Evolutionary conservation across 202 grass and related monocot genomes (phyloP).

Genomic region (Schoenoplectus tabernaemontani): DNA sequence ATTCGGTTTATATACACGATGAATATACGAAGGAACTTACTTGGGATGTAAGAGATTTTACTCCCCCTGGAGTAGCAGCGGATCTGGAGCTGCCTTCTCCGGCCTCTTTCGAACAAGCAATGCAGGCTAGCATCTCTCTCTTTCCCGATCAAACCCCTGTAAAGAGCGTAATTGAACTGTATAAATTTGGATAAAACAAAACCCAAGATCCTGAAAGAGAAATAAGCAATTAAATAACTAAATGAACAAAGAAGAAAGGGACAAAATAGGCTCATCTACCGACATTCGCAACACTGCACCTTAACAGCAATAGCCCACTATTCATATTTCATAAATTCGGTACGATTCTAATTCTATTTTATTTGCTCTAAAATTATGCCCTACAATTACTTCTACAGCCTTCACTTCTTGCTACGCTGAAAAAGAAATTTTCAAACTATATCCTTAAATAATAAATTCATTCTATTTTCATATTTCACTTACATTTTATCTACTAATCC

Average conservation of each 20-base stretch:
- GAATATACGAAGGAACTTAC: no score
- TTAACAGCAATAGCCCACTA: conserved; percentile 13
- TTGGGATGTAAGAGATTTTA: conserved; percentile 76
- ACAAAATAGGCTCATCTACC: conserved; percentile 19
- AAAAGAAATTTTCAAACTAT: no score
- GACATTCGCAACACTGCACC: conserved; percentile 21
- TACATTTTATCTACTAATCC: neutral
- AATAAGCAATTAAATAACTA: conserved; percentile 11
- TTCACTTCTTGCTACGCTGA: neutral
- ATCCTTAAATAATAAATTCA: no score
- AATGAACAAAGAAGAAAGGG: conserved; percentile 14
- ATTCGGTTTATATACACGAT: no score
- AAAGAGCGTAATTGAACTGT: neutral
- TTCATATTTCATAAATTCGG: neutral
- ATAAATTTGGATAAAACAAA: conserved; percentile 12
- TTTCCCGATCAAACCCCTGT: conserved; percentile 18
- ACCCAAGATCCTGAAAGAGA: conserved; percentile 3
- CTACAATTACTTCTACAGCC: neutral
- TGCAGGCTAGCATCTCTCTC: conserved; percentile 60
- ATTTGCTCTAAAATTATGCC: neutral
- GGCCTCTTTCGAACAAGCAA: conserved; percentile 71
- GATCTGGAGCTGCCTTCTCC: conserved; percentile 55
- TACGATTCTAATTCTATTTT: neutral
- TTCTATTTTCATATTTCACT: no score
- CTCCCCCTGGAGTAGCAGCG: conserved; percentile 30